Base-by-base conservation (phyloP, 352 stramenopile species). In the Saprolegnia diclina region DNA sequence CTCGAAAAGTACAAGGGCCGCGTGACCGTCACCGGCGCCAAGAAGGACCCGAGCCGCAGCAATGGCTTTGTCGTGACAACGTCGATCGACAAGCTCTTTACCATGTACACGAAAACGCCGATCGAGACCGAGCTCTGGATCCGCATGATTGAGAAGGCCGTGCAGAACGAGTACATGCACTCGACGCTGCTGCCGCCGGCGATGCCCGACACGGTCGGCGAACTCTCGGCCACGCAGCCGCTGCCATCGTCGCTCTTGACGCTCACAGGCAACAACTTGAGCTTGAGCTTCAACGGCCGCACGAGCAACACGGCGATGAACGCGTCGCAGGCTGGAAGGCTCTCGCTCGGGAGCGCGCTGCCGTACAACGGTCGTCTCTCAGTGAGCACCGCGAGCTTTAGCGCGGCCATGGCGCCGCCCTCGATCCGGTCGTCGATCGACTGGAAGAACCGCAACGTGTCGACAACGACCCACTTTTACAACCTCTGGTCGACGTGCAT, bases 101-200 rank as follows among this genome's bases (percentile, higher is more conserved):
- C 79, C 64, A 87, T 94, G 72, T 91, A 92, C 77, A 92, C 84
- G 65, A 85, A 84, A 66, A 90, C 83, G 26, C 73, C 78, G 35
- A 80, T 91, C 38, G 86, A 94, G 73, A 88, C 84, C 54, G 84
- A 94, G 55, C 83, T 94, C 64, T 94, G 86, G 86, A 73, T 92
- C 67, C 82, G 82, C 65, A 94, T 94, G 86, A 76, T 94, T 65
- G 79, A 89, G 66, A 83, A 91, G 67, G 79, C 86, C 0, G 84
- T 94, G 29, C 70, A 76, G 55, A 87, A 90, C 67, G 71, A 57
- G 24, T 69, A 69, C 37, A 54, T 57, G n/a, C 63, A 61, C 14
- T 24, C 26, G 45, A 61, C 63, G 26, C 24, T 69, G 37, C 35
- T 24, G 63, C 63, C 14, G 62, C 63, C 13, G 19, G 42, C n/a